Conservation (phyloP, 2,329 filamentous ascomycete species). For the Trichoderma atrobrunneum region DNA sequence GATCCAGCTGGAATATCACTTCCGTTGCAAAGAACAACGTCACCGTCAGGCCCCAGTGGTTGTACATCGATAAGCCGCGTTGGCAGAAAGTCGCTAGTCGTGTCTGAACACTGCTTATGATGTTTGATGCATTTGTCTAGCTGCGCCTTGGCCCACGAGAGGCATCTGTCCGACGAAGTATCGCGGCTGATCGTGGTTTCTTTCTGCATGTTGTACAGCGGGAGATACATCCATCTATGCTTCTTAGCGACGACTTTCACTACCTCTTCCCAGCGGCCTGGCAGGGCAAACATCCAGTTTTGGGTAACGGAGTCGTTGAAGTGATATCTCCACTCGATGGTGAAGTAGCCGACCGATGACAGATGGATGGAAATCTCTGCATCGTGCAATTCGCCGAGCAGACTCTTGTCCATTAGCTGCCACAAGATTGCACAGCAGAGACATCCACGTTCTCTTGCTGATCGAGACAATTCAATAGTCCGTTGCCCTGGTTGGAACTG, state of each 20-base stretch:
- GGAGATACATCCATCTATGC: background rate
- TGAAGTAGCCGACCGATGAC: background rate
- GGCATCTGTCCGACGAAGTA: background rate
- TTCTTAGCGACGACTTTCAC: background rate
- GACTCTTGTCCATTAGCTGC: background rate
- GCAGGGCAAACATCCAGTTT: background rate
- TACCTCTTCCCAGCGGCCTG: background rate
- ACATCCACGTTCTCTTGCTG: background rate
- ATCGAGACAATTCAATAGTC: background rate
- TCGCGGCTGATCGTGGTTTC: background rate
- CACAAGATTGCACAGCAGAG: background rate
- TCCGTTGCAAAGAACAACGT: background rate
- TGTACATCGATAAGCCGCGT: background rate
- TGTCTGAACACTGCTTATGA: background rate
- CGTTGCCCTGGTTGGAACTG: background rate
- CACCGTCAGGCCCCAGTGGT: background rate
- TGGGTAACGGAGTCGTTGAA: background rate
- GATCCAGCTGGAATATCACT: background rate
- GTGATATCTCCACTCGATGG: background rate
- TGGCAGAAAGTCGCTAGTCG: background rate
- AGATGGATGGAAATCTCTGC: background rate
- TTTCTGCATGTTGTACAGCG: background rate
- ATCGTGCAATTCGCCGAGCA: background rate
- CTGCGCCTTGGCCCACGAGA: background rate
- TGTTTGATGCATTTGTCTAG: background rate